phyloP scores from a whole-genome alignment of 139 green algal genomes.

The Chlorella vulgaris region DNA sequence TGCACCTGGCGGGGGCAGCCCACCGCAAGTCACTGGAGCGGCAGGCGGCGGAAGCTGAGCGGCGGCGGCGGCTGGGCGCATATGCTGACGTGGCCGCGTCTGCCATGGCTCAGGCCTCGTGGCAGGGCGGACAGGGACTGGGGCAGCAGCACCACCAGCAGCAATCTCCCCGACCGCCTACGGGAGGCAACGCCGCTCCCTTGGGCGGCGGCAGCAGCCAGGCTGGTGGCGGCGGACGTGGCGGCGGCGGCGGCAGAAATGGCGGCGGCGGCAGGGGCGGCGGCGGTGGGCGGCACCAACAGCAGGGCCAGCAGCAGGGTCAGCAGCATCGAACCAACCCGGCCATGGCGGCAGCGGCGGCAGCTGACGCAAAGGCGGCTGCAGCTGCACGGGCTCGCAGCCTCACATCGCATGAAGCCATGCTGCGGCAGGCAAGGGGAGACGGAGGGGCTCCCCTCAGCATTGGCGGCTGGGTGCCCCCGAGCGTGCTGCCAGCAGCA shows the following conservation, averaged over 20 bases:
- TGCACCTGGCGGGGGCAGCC: conserved; percentile 24
- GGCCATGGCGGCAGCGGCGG: not conserved
- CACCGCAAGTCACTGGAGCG: conserved; percentile 22
- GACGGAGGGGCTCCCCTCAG: not conserved
- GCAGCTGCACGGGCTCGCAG: not conserved
- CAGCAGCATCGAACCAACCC: not conserved
- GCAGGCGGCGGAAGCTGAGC: conserved; percentile 5
- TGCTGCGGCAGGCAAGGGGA: conserved; percentile 24
- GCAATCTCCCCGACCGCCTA: not conserved
- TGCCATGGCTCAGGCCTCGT: not conserved
- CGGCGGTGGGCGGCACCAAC: not conserved
- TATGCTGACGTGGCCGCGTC: conserved; percentile 6
- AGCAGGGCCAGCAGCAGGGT: not conserved
- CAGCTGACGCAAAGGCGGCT: not conserved
- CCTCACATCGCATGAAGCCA: conserved; percentile 2
- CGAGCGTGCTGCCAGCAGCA: not conserved
- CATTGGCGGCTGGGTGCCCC: conserved; percentile 31
- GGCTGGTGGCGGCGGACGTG: not conserved
- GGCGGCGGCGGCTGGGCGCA: conserved; percentile 12
- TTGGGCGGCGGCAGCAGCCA: not conserved
- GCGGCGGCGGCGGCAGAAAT: not conserved
- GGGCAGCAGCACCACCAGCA: not conserved
- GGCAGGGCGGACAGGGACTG: not conserved
- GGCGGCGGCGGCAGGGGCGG: not conserved
- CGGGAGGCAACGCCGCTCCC: conserved; percentile 1